Percentiles rank a stretch among this genome's conserved stretches.
These are phyloP conservation scores for Microcyclosporella mali DNA, from an alignment of 2,329 filamentous ascomycete species.

Conservation along the genomic window DNA sequence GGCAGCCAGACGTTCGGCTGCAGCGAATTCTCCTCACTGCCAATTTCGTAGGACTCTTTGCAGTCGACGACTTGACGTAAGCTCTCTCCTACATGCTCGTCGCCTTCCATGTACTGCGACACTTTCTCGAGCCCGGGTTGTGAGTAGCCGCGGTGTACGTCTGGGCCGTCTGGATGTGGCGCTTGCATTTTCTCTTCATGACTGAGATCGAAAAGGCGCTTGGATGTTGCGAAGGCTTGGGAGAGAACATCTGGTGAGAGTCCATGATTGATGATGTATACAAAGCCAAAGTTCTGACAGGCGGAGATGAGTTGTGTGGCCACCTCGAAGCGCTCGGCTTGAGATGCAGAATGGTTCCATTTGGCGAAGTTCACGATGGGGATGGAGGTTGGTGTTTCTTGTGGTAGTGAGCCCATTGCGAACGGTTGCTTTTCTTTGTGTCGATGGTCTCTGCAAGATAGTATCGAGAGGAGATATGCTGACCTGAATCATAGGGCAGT, in stretches of 20 bases:
- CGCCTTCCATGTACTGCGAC: constrained; percentile 13
- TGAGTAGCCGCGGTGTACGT: constrained; percentile 38
- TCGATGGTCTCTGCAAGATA: too few species aligned
- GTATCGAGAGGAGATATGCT: too few species aligned
- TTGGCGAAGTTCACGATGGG: constrained; percentile 20
- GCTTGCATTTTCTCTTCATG: constrained; percentile 33
- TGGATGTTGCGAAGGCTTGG: constrained; percentile 25
- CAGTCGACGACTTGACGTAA: constrained; percentile 16
- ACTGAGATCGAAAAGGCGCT: constrained; percentile 35
- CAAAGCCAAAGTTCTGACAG: constrained; percentile 36
- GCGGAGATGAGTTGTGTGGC: constrained; percentile 35
- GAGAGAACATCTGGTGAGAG: constrained; percentile 28
- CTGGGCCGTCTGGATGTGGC: constrained; percentile 35
- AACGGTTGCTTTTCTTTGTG: too few species aligned
- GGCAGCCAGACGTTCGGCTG: constrained; percentile 46
- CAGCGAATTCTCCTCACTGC: constrained; percentile 38
- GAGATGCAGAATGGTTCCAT: constrained; percentile 7
- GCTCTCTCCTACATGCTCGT: constrained; percentile 9
- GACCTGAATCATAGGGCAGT: too few species aligned
- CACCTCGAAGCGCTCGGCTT: constrained; percentile 8
- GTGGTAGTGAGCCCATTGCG: constrained; percentile 9
- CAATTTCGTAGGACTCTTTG: constrained; percentile 42
- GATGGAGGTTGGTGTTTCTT: constrained; percentile 9
- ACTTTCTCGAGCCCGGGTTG: constrained; percentile 35
- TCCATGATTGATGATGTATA: constrained; percentile 38